Conservation (phyloP, 169 alveolate species). For the Sarcocystis neurona region DNA sequence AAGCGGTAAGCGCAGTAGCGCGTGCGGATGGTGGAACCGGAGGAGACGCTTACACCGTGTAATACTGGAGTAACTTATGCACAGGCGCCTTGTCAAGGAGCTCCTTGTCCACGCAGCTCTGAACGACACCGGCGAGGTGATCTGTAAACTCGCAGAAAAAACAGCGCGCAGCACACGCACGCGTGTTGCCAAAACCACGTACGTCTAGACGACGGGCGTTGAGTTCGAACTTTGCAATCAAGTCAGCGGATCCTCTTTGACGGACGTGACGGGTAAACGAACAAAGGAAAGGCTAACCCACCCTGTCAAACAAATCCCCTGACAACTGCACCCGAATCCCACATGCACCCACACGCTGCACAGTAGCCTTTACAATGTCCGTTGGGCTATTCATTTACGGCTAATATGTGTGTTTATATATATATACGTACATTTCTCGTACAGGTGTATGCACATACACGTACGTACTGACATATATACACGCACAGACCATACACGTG, state of each 20-base stretch:
- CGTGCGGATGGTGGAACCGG: too few relatives aligned
- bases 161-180: background rate
- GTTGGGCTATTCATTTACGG: background rate
- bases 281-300: too few relatives aligned
- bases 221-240: background rate
- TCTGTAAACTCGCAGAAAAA: background rate
- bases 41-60: constrained; percentile 20
- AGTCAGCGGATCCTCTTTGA: background rate
- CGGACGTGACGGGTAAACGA: background rate
- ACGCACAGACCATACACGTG: background rate
- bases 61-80: constrained; percentile 26
- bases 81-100: constrained; percentile 51
- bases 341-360: background rate
- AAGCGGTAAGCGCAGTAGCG: too few relatives aligned
- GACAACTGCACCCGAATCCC: background rate
- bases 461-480: background rate
- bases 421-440: background rate
- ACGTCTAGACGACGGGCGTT: background rate
- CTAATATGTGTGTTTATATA: background rate
- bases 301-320: too few relatives aligned
- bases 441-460: background rate
- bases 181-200: background rate
- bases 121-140: background rate
- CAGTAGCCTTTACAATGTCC: background rate
- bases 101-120: constrained; percentile 48